Conservation (phyloP, 495 filamentous ascomycete species). For the Cercophora samala region DNA sequence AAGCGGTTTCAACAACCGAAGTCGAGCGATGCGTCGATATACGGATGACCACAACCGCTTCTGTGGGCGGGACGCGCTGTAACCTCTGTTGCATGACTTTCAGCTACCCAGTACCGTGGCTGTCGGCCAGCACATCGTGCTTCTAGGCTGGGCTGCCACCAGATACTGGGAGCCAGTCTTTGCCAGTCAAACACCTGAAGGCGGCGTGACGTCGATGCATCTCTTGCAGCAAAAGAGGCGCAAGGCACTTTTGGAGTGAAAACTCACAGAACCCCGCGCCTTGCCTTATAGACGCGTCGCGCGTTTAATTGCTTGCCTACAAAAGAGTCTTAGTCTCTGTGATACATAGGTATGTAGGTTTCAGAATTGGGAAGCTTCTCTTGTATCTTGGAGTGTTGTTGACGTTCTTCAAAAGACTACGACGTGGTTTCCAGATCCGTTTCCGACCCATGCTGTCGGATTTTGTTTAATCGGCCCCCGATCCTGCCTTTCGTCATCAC, state of each 20-base stretch:
- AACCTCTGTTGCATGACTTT: neutral
- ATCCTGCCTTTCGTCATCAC: conserved; percentile 1
- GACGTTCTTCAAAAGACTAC: too few relatives aligned
- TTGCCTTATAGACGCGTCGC: neutral
- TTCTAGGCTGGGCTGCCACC: neutral
- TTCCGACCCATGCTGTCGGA: conserved; percentile 4
- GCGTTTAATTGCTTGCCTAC: neutral
- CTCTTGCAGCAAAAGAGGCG: neutral
- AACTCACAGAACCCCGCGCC: too few relatives aligned
- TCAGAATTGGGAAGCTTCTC: neutral
- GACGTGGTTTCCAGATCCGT: neutral
- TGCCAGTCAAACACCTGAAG: neutral
- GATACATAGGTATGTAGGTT: neutral
- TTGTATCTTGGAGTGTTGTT: too few relatives aligned
- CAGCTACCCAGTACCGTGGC: neutral
- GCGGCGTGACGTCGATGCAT: neutral
- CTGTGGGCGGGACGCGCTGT: neutral
- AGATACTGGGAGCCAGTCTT: neutral
- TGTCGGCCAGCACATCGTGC: neutral
- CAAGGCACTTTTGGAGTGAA: neutral
- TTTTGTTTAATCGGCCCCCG: conserved; percentile 3
- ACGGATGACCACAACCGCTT: neutral
- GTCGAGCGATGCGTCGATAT: neutral
- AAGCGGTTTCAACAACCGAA: neutral
- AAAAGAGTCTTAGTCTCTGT: neutral